phyloP scores from a whole-genome alignment of 2,329 filamentous ascomycete species.

The Colletotrichum tabaci region DNA sequence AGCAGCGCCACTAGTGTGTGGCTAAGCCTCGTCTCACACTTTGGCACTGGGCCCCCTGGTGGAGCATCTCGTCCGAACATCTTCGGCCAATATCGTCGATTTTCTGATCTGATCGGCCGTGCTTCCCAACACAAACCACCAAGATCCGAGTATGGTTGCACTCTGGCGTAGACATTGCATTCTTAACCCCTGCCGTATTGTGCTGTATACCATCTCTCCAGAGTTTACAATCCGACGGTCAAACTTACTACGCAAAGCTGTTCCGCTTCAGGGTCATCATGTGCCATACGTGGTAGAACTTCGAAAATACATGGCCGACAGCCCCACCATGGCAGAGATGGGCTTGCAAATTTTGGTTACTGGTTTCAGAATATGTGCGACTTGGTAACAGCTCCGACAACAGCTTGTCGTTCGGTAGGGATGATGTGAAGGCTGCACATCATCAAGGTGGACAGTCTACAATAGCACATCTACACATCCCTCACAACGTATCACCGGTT shows the following conservation, averaged over 20 bases:
- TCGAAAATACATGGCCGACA: background rate
- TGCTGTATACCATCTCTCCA: too few species aligned
- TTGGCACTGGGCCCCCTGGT: background rate
- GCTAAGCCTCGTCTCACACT: slow-evolving; percentile 31
- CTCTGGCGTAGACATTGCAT: background rate
- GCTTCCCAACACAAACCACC: background rate
- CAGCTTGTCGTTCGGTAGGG: background rate
- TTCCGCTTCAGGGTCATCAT: too few species aligned
- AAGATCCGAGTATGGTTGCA: background rate
- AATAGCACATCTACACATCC: background rate
- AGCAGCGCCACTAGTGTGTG: slow-evolving; percentile 23
- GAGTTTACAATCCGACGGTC: too few species aligned
- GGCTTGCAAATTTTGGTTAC: background rate
- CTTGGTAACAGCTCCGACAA: background rate
- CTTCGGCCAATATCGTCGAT: background rate
- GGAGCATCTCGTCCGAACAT: slow-evolving; percentile 36
- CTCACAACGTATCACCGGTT: background rate
- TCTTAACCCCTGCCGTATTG: too few species aligned
- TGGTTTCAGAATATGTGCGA: background rate
- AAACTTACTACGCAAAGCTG: too few species aligned
- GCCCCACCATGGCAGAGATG: too few species aligned
- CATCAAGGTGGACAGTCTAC: background rate
- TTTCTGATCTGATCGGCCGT: background rate
- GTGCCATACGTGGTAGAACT: background rate
- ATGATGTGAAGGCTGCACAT: background rate